These are phyloP conservation scores for Didymella sp. DNA, from an alignment of 2,329 filamentous ascomycete species.

Conservation along the genomic window DNA sequence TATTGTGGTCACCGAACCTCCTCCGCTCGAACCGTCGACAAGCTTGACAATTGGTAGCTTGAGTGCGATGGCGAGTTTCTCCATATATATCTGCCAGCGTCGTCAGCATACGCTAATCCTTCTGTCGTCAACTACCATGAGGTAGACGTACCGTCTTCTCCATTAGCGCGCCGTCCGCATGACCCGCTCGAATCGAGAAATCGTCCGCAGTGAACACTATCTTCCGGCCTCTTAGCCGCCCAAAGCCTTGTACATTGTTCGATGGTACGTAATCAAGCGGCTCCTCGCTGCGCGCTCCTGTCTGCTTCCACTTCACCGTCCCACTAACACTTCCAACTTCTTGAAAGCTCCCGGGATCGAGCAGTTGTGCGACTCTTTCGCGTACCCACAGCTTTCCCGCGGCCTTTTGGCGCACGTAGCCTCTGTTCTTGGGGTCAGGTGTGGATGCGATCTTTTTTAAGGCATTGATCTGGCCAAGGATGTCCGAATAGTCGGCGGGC, in stretches of 20 bases:
- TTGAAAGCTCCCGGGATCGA: conserved; percentile 63
- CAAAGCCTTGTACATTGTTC: conserved; percentile 69
- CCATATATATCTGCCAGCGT: conserved; percentile 59
- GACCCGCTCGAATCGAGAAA: conserved; percentile 68
- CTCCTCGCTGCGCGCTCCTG: conserved; percentile 54
- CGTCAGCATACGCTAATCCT: conserved; percentile 21
- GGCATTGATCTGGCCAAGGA: conserved; percentile 62
- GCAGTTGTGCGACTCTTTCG: conserved; percentile 65
- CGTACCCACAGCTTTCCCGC: conserved; percentile 71
- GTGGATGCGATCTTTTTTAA: conserved; percentile 62
- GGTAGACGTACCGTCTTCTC: conserved; percentile 57
- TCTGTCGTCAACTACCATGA: no score
- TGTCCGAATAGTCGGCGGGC: conserved; percentile 68
- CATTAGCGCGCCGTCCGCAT: conserved; percentile 67
- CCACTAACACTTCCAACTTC: conserved; percentile 68
- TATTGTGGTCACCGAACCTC: conserved; percentile 68
- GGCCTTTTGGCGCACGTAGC: conserved; percentile 68
- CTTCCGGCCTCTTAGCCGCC: conserved; percentile 60
- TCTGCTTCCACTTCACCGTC: conserved; percentile 64
- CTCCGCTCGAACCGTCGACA: conserved; percentile 69
- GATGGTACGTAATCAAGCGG: conserved; percentile 62
- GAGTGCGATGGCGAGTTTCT: conserved; percentile 65
- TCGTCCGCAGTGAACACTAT: conserved; percentile 70
- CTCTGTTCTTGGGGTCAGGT: conserved; percentile 61
- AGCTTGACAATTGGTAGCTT: conserved; percentile 68